These are phyloP conservation scores for Melampsora larici-populina DNA, from an alignment of 1,284 basidiomycete species.

Conservation along the genomic window DNA sequence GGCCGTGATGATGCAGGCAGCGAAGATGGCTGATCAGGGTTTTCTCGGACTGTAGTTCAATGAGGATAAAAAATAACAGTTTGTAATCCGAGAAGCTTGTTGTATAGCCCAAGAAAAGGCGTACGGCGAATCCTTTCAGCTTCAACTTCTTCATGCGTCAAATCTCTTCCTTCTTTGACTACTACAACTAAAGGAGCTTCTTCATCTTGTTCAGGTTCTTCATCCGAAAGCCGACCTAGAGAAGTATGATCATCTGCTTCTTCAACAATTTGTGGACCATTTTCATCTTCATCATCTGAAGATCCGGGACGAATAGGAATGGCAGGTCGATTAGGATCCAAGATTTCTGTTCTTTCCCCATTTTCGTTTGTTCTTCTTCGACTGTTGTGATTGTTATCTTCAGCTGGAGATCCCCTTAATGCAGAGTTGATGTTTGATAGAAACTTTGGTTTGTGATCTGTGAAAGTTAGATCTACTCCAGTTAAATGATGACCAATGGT, in stretches of 20 bases:
- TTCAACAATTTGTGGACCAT: slow-evolving; percentile 32
- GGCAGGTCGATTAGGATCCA: slow-evolving; percentile 41
- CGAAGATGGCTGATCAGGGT: slow-evolving; percentile 18
- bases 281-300: slow-evolving; percentile 23
- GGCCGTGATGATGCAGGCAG: slow-evolving; percentile 30
- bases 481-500: slow-evolving; percentile 5
- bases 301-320: slow-evolving; percentile 29
- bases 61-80: neutral
- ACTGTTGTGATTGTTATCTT: neutral
- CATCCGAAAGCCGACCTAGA: slow-evolving; percentile 34
- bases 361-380: neutral
- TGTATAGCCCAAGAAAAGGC: neutral
- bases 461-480: slow-evolving; percentile 40
- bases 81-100: neutral
- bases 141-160: slow-evolving; percentile 37
- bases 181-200: slow-evolving; percentile 32
- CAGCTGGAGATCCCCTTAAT: slow-evolving; percentile 12
- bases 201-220: slow-evolving; percentile 35
- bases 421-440: slow-evolving; percentile 38
- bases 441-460: slow-evolving; percentile 40
- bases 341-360: slow-evolving; percentile 29
- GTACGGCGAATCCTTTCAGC: slow-evolving; percentile 40
- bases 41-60: slow-evolving; percentile 27
- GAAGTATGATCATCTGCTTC: neutral
- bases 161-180: slow-evolving; percentile 34